Conservation (phyloP, 805 yeast genomes). For the Cyberlindnera suaveolens region DNA sequence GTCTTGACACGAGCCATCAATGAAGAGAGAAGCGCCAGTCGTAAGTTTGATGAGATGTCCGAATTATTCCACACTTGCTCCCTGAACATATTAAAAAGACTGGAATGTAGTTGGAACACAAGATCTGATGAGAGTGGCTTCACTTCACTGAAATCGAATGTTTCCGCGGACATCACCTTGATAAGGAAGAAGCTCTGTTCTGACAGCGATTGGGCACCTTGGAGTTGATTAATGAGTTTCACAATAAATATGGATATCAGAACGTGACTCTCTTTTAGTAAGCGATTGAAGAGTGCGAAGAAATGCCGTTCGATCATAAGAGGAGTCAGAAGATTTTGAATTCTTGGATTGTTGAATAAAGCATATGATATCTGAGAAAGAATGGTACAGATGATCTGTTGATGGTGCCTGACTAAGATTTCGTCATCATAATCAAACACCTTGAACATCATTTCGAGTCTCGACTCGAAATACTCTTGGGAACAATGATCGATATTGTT, state of each 20-base stretch:
- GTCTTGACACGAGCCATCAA: conserved; percentile 5
- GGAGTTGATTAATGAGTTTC: conserved; percentile 2
- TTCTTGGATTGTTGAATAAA: conserved; percentile 5
- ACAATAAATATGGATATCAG: not conserved
- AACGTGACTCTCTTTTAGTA: not conserved
- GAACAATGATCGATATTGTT: conserved; percentile 2
- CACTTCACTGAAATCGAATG: conserved; percentile 9
- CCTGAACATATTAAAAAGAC: not conserved
- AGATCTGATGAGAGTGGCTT: conserved; percentile 3
- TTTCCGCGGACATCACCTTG: conserved; percentile 9
- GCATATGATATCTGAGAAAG: conserved; percentile 6
- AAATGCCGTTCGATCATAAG: not conserved
- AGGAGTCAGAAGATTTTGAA: not conserved
- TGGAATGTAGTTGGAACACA: conserved; percentile 2
- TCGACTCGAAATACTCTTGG: not conserved
- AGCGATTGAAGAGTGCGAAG: not conserved
- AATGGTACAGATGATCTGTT: not conserved
- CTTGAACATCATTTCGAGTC: conserved; percentile 4
- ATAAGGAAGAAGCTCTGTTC: conserved; percentile 1
- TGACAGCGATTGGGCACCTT: not conserved
- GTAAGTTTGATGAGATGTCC: not conserved
- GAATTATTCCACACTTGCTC: conserved; percentile 3
- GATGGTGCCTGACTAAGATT: not conserved
- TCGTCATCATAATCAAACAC: conserved; percentile 1
- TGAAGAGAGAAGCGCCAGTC: conserved; percentile 2